Percentiles rank a stretch among this genome's conserved stretches.
Conservation (phyloP, 2,329 filamentous ascomycete species). For the Colletotrichum spaethianum region DNA sequence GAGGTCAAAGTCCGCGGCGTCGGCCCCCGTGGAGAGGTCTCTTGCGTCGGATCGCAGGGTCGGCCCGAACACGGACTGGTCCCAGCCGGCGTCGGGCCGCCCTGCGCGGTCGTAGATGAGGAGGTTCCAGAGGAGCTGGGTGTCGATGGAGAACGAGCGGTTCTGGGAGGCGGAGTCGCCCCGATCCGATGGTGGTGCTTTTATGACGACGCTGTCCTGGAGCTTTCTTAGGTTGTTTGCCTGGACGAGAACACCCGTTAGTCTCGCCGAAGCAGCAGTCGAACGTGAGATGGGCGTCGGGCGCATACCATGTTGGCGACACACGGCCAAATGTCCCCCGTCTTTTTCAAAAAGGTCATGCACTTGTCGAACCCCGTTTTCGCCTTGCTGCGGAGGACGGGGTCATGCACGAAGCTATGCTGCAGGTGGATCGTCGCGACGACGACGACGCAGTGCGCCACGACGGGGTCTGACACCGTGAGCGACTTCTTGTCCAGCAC, state of each 20-base stretch:
- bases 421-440: conserved; percentile 69
- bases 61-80: conserved; percentile 45
- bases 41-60: conserved; percentile 28
- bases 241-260: conserved; percentile 23
- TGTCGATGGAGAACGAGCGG: conserved; percentile 49
- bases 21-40: conserved; percentile 27
- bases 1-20: conserved; percentile 51
- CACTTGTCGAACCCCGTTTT: conserved; percentile 48
- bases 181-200: not conserved
- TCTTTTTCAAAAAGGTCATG: conserved; percentile 44
- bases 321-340: conserved; percentile 46
- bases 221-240: conserved; percentile 49
- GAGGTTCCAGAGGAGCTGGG: conserved; percentile 53
- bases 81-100: conserved; percentile 41
- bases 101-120: conserved; percentile 54
- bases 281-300: not conserved
- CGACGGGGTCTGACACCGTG: conserved; percentile 53
- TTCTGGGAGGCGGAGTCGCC: conserved; percentile 5
- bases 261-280: too few species aligned
- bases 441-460: conserved; percentile 63
- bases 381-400: conserved; percentile 43
- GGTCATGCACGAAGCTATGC: conserved; percentile 61
- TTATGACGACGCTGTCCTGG: conserved; percentile 49
- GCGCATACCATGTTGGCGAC: conserved; percentile 46
- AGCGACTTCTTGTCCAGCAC: conserved; percentile 59